These are phyloP conservation scores for Penicillium aurantiogriseum DNA, from an alignment of 2,329 filamentous ascomycete genomes.

Conservation along the genomic window DNA sequence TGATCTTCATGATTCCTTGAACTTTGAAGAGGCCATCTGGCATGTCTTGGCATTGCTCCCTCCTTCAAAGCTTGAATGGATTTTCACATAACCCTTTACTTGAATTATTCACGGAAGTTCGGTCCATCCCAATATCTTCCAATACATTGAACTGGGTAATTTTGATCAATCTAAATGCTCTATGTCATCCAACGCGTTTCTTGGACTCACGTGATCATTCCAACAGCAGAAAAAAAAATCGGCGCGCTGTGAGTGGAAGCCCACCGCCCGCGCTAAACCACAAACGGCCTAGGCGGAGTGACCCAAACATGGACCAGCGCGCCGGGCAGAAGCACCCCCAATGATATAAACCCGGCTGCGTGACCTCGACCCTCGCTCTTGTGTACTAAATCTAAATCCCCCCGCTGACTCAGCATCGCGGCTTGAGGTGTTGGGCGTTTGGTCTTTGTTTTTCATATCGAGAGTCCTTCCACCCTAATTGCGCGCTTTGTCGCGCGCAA, in stretches of 20 bases:
- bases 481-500: conserved; percentile 15
- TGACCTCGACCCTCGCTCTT: conserved; percentile 40
- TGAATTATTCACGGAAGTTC: not conserved
- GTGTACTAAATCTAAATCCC: conserved; percentile 28
- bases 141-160: not conserved
- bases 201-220: conserved; percentile 18
- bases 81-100: not conserved
- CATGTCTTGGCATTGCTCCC: conserved; percentile 34
- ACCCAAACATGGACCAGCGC: conserved; percentile 44
- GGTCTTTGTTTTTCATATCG: conserved; percentile 15
- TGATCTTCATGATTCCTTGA: conserved; percentile 18
- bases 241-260: conserved; percentile 29
- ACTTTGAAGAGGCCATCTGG: conserved; percentile 32
- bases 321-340: conserved; percentile 39
- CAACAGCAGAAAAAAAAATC: conserved; percentile 16
- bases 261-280: conserved; percentile 32
- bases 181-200: conserved; percentile 15
- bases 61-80: not conserved
- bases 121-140: not conserved
- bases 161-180: not conserved
- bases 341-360: conserved; percentile 50
- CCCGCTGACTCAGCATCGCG: conserved; percentile 24
- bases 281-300: conserved; percentile 30
- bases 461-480: conserved; percentile 9
- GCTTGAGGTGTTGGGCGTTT: conserved; percentile 21